Base-by-base conservation (phyloP, 2,329 filamentous ascomycete genomes). In the Dothistroma pini region DNA sequence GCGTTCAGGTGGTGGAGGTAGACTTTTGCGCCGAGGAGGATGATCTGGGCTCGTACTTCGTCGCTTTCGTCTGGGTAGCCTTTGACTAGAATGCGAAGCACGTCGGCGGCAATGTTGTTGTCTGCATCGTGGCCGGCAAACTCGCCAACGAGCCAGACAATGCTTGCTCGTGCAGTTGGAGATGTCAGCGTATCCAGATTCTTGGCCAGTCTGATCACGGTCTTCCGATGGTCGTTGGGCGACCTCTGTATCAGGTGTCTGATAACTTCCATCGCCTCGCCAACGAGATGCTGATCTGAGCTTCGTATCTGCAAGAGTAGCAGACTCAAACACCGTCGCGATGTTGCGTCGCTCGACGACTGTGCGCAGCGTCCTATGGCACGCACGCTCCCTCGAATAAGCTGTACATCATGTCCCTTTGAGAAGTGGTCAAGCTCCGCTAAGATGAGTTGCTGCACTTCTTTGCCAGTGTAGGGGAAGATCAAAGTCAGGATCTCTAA, bases 61-160 rank as follows among this genome's bases (percentile, higher is more conserved):
- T 97, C 92, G 1, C 87, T 87, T 76, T 99, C 95, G 63, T 87
- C 86, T 1, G 87, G 81, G 71, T 97, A 99, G 19, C 88, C 89
- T 74, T 92, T 93, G 50, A 92, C 84, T 2, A 99, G 79, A 49
- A 97, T 93, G 8, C 95, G 86, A 35, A 97, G 79, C 7, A 97
- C 92, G 71, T 99, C 95, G 0, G 93, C 88, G 0, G 95, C 95
- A 63, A 99, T 93, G 70, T 96, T 96, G 72, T 95, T 88, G 62
- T 93, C 88, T 10, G 63, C 56, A 35, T 88, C 84, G 59, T 91
- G 86, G 0, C 91, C 91, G 0, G 93, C 86, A 69, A 96, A 97
- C 75, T 99, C 95, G 51, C 95, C 95, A 0, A 97, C 93, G 0
- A 99, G 85, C 95, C 95, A 99, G 68, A 99, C 89, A 65, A 99